Percentiles rank a stretch among this genome's conserved stretches.
phyloP scores from a whole-genome alignment of 805 yeast species.

The Yamadazyma sp. region DNA sequence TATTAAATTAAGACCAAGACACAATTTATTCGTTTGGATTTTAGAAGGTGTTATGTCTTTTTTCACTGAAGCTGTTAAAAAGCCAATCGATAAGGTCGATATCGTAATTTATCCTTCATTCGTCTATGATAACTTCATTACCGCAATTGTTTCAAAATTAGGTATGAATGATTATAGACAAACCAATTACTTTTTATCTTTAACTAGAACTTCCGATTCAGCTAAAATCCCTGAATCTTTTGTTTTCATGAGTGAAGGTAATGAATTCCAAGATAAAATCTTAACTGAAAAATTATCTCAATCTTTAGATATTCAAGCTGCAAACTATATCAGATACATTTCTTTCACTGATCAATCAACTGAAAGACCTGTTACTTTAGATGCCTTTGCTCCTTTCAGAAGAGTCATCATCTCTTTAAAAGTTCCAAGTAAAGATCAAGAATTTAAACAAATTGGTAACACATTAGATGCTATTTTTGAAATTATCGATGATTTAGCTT shows the following conservation, averaged over 20 bases:
- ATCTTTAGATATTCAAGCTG: slow-evolving; percentile 41
- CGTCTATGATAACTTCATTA: slow-evolving; percentile 66
- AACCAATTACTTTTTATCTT: slow-evolving; percentile 74
- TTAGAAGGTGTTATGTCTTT: slow-evolving; percentile 61
- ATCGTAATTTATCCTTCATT: slow-evolving; percentile 57
- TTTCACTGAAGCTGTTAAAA: slow-evolving; percentile 51
- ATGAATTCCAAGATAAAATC: slow-evolving; percentile 72
- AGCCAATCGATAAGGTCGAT: slow-evolving; percentile 58
- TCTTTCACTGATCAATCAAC: slow-evolving; percentile 82
- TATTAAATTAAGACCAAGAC: slow-evolving; percentile 72
- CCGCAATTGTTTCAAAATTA: slow-evolving; percentile 81
- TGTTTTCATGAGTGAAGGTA: slow-evolving; percentile 86
- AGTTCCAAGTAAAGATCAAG: slow-evolving; percentile 47
- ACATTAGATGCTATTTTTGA: slow-evolving; percentile 55
- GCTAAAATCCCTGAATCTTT: slow-evolving; percentile 65
- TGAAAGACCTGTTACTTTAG: slow-evolving; percentile 62
- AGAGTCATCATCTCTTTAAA: slow-evolving; percentile 54
- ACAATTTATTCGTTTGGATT: slow-evolving; percentile 65
- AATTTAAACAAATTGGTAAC: slow-evolving; percentile 47
- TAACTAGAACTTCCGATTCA: slow-evolving; percentile 79
- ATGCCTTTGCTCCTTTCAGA: slow-evolving; percentile 53
- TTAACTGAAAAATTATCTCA: slow-evolving; percentile 46
- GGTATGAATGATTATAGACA: slow-evolving; percentile 76
- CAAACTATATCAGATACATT: slow-evolving; percentile 51
- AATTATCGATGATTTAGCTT: slow-evolving; percentile 57